phyloP scores from a whole-genome alignment of 2,329 filamentous ascomycete genomes.

The Trichoderma simmonsii region DNA sequence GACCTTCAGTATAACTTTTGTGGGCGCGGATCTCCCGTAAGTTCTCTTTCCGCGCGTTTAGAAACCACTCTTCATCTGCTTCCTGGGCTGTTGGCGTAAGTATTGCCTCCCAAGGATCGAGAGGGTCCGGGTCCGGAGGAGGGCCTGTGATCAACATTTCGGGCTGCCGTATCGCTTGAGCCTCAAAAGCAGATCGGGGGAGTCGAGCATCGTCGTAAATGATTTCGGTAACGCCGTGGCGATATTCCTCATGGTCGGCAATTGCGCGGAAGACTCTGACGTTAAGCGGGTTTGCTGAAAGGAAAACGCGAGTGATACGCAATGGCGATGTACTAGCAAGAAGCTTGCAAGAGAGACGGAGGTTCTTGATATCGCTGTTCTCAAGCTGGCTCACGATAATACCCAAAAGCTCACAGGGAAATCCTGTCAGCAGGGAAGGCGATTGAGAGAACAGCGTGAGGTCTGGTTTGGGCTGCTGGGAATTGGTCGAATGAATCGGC shows the following conservation, averaged over 20 bases:
- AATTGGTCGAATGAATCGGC: neutral
- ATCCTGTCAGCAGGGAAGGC: neutral
- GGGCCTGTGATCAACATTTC: neutral
- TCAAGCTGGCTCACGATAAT: neutral
- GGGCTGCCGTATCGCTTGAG: neutral
- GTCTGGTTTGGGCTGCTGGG: neutral
- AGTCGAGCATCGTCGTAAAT: conserved; percentile 24
- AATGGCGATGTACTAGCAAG: neutral
- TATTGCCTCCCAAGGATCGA: neutral
- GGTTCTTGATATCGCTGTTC: neutral
- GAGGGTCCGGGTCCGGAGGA: neutral
- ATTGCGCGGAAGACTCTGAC: conserved; percentile 22
- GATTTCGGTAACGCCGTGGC: conserved; percentile 18
- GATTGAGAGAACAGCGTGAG: neutral
- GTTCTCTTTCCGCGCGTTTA: neutral
- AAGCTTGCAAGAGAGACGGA: neutral
- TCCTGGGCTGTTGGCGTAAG: neutral
- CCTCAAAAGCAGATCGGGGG: neutral
- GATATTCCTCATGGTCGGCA: conserved; percentile 19
- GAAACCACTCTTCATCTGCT: neutral
- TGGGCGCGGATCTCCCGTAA: neutral
- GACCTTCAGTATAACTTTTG: neutral
- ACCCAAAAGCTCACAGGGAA: neutral
- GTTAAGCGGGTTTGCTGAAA: conserved; percentile 22
- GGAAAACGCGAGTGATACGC: conserved; percentile 21